Evolutionary conservation across 1,284 basidiomycete species (phyloP).

Genomic region (Coriolopsis trogii): DNA sequence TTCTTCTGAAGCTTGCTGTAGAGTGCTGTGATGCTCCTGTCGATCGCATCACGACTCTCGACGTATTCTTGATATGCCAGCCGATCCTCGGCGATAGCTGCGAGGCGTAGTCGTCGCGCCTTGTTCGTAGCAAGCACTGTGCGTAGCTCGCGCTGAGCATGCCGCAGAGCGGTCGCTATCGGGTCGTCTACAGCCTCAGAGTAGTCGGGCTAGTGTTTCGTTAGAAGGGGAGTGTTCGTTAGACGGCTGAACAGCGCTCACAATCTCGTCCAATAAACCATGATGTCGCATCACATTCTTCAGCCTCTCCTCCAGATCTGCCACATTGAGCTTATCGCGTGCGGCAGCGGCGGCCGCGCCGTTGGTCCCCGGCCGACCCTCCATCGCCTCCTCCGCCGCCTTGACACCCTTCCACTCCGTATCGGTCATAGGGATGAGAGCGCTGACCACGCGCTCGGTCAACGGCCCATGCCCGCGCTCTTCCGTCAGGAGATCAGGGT

Average conservation of each 20-base stretch:
- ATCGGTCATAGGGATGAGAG: slow-evolving; percentile 70
- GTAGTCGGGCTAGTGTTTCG: slow-evolving; percentile 87
- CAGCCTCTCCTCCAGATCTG: slow-evolving; percentile 70
- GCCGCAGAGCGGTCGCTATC: slow-evolving; percentile 86
- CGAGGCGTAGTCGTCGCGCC: slow-evolving; percentile 75
- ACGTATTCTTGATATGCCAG: slow-evolving; percentile 91
- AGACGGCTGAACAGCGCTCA: slow-evolving; percentile 43
- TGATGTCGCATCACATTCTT: slow-evolving; percentile 74
- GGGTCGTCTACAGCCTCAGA: slow-evolving; percentile 87
- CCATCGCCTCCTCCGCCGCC: slow-evolving; percentile 82
- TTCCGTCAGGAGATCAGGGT: slow-evolving; percentile 65
- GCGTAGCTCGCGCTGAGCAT: slow-evolving; percentile 84
- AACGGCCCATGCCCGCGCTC: slow-evolving; percentile 78
- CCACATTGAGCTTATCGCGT: slow-evolving; percentile 71
- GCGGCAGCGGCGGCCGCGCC: slow-evolving; percentile 73
- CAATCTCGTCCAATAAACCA: slow-evolving; percentile 60
- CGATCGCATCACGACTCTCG: slow-evolving; percentile 77
- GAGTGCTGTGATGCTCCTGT: slow-evolving; percentile 76
- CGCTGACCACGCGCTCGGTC: slow-evolving; percentile 81
- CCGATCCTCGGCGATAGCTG: slow-evolving; percentile 80
- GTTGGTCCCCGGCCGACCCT: slow-evolving; percentile 73
- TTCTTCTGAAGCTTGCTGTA: slow-evolving; percentile 79
- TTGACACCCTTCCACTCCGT: slow-evolving; percentile 74
- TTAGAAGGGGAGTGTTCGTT: too few species aligned
- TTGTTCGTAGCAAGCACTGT: slow-evolving; percentile 83